A percentile compares a stretch with the other conserved stretches of the same genome.
Evolutionary conservation across 768 basidiomycete genomes (phyloP).

Genomic region (Pleurotus tuoliensis): DNA sequence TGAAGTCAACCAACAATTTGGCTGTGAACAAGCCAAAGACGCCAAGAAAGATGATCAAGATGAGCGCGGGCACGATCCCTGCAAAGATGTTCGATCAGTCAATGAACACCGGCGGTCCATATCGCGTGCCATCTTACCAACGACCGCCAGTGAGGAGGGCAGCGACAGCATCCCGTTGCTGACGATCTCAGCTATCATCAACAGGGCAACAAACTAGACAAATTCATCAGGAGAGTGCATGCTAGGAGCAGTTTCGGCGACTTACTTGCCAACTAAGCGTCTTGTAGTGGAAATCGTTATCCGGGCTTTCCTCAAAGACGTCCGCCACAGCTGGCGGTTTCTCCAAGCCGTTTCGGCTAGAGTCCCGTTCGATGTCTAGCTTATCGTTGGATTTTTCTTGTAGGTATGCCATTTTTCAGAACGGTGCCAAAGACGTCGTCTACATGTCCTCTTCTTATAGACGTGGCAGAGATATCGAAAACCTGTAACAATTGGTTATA

Average conservation of each 20-base stretch:
- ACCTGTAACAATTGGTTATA: too few relatives aligned
- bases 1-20: constrained; percentile 53
- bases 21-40: constrained; percentile 48
- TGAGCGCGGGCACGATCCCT: constrained; percentile 50
- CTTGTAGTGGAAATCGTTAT: constrained; percentile 47
- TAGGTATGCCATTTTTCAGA: not conserved
- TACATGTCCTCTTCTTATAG: too few relatives aligned
- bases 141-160: constrained; percentile 46
- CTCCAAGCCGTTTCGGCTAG: constrained; percentile 2
- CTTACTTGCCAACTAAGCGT: constrained; percentile 48
- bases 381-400: constrained; percentile 6
- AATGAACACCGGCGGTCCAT: not conserved
- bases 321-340: constrained; percentile 31
- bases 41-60: constrained; percentile 50
- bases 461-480: too few relatives aligned
- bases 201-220: constrained; percentile 38
- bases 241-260: not conserved
- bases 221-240: not conserved
- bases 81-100: not conserved
- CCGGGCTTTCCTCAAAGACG: constrained; percentile 41
- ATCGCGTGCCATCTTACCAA: constrained; percentile 27
- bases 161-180: constrained; percentile 54
- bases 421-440: too few relatives aligned
- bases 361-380: constrained; percentile 16
- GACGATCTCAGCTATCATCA: constrained; percentile 58